These are phyloP conservation scores for Phytophthora idaei DNA, from an alignment of 352 stramenopile genomes.

Conservation along the genomic window DNA sequence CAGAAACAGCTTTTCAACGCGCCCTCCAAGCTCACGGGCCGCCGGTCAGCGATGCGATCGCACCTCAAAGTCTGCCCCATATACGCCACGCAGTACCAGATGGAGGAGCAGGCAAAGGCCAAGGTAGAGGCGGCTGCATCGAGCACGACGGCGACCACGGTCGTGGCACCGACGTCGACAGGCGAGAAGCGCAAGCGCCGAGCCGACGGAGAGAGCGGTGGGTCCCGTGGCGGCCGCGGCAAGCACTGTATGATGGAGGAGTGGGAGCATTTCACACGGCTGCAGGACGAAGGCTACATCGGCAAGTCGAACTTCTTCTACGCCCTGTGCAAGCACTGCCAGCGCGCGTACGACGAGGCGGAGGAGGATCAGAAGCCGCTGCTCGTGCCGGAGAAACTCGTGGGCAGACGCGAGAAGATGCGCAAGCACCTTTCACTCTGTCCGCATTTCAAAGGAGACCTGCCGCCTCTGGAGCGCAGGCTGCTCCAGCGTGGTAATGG, in stretches of 20 bases:
- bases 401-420: slow-evolving; percentile 80
- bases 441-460: slow-evolving; percentile 66
- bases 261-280: slow-evolving; percentile 77
- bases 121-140: slow-evolving; percentile 12
- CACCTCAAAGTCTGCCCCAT: slow-evolving; percentile 78
- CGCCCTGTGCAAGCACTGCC: slow-evolving; percentile 73
- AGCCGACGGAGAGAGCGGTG: slow-evolving; percentile 37
- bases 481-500: slow-evolving; percentile 23
- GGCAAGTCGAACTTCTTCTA: slow-evolving; percentile 86
- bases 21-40: slow-evolving; percentile 65
- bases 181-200: slow-evolving; percentile 65
- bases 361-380: slow-evolving; percentile 57
- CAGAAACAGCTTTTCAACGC: slow-evolving; percentile 71
- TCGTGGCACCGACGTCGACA: slow-evolving; percentile 10
- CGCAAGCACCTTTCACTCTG: slow-evolving; percentile 72
- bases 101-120: slow-evolving; percentile 47
- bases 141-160: not conserved
- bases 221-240: slow-evolving; percentile 53
- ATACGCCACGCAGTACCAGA: slow-evolving; percentile 70
- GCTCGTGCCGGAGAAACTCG: slow-evolving; percentile 65
- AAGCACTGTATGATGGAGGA: slow-evolving; percentile 88
- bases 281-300: slow-evolving; percentile 83
- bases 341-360: slow-evolving; percentile 62
- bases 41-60: slow-evolving; percentile 74
- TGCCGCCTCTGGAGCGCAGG: slow-evolving; percentile 58